A percentile compares a stretch with the other conserved stretches of the same genome.
phyloP scores from a whole-genome alignment of 2,329 filamentous ascomycete genomes.

The Neonectria ditissima region DNA sequence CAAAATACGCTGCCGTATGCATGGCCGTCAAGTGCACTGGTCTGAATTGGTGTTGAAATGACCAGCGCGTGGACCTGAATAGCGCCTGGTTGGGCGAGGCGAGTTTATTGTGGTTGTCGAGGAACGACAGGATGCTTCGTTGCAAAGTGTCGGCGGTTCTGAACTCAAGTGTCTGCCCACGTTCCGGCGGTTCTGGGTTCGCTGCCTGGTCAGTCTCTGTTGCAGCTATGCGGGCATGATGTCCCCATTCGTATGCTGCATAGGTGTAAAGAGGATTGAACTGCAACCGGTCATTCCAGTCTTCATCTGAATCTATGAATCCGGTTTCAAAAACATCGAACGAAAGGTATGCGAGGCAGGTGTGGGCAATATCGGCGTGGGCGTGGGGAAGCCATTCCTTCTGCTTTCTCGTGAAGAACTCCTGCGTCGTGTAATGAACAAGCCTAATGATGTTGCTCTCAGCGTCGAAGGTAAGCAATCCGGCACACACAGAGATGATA shows the following conservation, averaged over 20 bases:
- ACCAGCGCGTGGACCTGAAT: too few relatives aligned
- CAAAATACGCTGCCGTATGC: constrained; percentile 32
- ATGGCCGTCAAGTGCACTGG: background rate
- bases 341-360: background rate
- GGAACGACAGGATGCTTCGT: too few relatives aligned
- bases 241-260: constrained; percentile 50
- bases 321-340: constrained; percentile 42
- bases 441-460: constrained; percentile 52
- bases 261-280: constrained; percentile 47
- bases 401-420: constrained; percentile 52
- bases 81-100: constrained; percentile 36
- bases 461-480: constrained; percentile 54
- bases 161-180: too few relatives aligned
- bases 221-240: constrained; percentile 44
- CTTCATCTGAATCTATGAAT: constrained; percentile 19
- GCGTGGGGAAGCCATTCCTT: constrained; percentile 43
- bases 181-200: too few relatives aligned
- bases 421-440: constrained; percentile 58
- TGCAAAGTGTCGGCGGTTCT: too few relatives aligned
- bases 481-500: constrained; percentile 53
- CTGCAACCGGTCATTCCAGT: constrained; percentile 39
- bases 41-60: too few relatives aligned
- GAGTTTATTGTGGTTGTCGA: constrained; percentile 17
- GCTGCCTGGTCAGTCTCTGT: background rate
- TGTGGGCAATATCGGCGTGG: background rate